A percentile compares a stretch with the other conserved stretches of the same genome.
These are phyloP conservation scores for Boletus rubropictus DNA, from an alignment of 768 basidiomycete species.

Conservation along the genomic window DNA sequence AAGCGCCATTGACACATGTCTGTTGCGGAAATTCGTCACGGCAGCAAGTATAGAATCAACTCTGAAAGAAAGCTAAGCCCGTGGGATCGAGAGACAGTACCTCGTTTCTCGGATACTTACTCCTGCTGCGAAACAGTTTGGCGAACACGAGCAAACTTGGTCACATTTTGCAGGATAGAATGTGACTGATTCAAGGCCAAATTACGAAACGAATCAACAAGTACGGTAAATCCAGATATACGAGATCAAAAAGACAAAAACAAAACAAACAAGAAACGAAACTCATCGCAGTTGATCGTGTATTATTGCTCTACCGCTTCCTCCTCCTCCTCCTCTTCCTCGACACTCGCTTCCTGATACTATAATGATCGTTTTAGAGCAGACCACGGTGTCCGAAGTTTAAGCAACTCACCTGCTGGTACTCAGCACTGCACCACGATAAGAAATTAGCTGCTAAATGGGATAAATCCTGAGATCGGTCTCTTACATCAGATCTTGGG, in stretches of 20 bases:
- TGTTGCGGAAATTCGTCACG: not conserved
- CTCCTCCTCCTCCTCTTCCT: constrained; percentile 36
- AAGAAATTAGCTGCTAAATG: constrained; percentile 3
- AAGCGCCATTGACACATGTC: not conserved
- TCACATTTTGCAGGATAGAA: not conserved
- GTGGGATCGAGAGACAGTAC: not conserved
- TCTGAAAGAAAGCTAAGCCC: not conserved
- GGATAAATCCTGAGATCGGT: not conserved
- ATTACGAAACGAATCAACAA: constrained; percentile 19
- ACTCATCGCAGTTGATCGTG: not conserved
- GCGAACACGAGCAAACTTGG: not conserved
- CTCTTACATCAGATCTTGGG: constrained; percentile 72
- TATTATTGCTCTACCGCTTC: constrained; percentile 29
- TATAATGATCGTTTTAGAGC: constrained; percentile 19
- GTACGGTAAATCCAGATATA: constrained; percentile 13
- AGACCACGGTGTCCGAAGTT: not conserved
- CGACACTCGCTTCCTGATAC: constrained; percentile 55
- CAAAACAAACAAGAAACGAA: not conserved
- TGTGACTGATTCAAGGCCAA: constrained; percentile 8
- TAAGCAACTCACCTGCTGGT: constrained; percentile 61
- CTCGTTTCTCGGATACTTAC: not conserved
- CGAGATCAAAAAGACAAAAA: not conserved
- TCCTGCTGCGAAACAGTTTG: not conserved
- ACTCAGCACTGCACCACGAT: constrained; percentile 62
- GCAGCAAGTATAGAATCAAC: not conserved